phyloP scores from a whole-genome alignment of 2,329 filamentous ascomycete species.

The Xylaria sp. region DNA sequence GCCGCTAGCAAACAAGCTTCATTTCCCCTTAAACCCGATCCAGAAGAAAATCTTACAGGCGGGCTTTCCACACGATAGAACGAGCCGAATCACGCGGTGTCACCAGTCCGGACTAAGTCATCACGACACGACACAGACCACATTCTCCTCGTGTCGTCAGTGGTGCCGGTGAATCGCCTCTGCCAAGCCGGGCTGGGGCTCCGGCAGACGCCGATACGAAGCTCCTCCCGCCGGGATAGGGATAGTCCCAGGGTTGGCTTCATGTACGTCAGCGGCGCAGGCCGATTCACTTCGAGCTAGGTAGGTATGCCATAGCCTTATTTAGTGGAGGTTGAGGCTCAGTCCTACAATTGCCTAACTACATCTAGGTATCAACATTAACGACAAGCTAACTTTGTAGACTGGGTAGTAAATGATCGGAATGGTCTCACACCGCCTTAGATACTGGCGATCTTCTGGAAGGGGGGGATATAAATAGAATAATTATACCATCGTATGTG shows the following conservation, averaged over 20 bases:
- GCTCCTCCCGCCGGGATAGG: neutral
- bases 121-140: neutral
- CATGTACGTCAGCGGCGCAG: conserved; percentile 20
- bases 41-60: neutral
- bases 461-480: conserved; percentile 3
- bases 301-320: neutral
- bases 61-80: conserved; percentile 6
- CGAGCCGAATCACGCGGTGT: conserved; percentile 8
- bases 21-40: neutral
- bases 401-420: neutral
- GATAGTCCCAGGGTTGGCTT: neutral
- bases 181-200: conserved; percentile 18
- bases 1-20: neutral
- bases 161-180: neutral
- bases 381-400: neutral
- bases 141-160: conserved; percentile 5
- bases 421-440: neutral
- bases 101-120: neutral
- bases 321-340: neutral
- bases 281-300: neutral
- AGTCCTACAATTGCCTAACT: neutral
- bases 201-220: conserved; percentile 16
- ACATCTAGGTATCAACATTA: neutral
- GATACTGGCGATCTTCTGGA: neutral
- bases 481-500: neutral